Base-by-base conservation (phyloP, 371 early-diverging fungal species). In the Ordospora pajunii region DNA sequence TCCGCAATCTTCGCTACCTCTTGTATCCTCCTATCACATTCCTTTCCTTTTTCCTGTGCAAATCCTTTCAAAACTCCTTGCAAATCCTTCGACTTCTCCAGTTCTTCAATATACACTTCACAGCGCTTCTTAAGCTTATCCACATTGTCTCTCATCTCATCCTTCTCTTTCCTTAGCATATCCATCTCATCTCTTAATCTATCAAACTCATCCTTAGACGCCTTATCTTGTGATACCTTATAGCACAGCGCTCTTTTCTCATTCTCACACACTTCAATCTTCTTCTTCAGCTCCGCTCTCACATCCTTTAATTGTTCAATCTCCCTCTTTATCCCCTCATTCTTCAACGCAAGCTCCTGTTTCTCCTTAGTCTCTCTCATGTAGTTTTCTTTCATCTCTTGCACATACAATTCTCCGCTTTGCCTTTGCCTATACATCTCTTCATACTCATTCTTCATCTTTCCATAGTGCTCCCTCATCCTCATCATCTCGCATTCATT, bases 191-290 rank as follows among this genome's bases (percentile, higher is more conserved):
- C 46, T 23, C 27, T 32, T 2, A 51, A 45, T 23, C 22, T 43
- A 25, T 68, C 8, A 11, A 43, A 1, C 22, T 51, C 68, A 6
- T 21, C 40, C 9, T 25, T 19, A 21, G 37, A 27, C 8, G 22
- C 9, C 2, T 11, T 40, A 37, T 58, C 58, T 40, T 37, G 58
- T 0, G 58, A 58, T 22, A 72, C 14, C 42, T 64, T 72, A 17
- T 72, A 72, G 14, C 40, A 62, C 45, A 74, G 19, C 6, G 67
- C 75, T 53, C 75, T 66, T 22, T 74, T 74, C 21, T 74, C 75
- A 66, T 67, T 67, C 50, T 67, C 48, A 50, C 44, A 44, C 14
- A 74, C 54, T 49, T 74, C 75, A 12, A 66, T 19, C 27, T 54
- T 67, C 23, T 58, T 67, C 48, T 67, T 66, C 45, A 67, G 27